phyloP scores from a whole-genome alignment of 225 moss, liverwort and hornwort species.

The Neckera pumila region DNA sequence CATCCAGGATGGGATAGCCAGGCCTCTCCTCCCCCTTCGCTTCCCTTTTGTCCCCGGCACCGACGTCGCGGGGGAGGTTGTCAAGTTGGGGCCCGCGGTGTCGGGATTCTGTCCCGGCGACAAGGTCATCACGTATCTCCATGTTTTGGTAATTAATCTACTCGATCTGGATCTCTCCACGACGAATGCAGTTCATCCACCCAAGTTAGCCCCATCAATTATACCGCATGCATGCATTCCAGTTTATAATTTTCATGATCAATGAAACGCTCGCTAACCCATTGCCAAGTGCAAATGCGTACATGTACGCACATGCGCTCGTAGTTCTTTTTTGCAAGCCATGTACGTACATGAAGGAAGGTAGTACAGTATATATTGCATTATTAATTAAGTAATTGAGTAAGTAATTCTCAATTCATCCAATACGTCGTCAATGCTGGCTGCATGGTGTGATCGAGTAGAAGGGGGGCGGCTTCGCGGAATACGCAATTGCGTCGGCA shows the following conservation, averaged over 20 bases:
- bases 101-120: conserved; percentile 33
- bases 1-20: conserved; percentile 24
- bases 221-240: background rate
- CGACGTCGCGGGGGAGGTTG: conserved; percentile 66
- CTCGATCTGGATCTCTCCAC: background rate
- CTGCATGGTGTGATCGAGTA: background rate
- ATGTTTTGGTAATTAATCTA: conserved; percentile 13
- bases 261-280: background rate
- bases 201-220: background rate
- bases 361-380: background rate
- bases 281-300: background rate
- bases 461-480: conserved; percentile 48
- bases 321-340: background rate
- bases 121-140: conserved; percentile 35
- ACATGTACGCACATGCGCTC: background rate
- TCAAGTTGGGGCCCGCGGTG: conserved; percentile 36
- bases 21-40: conserved; percentile 22
- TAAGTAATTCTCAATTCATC: background rate
- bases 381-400: background rate
- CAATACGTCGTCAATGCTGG: background rate
- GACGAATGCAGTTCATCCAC: background rate
- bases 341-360: background rate
- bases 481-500: conserved; percentile 39
- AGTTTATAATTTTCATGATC: background rate
- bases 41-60: conserved; percentile 44